Conservation (phyloP, 2,329 filamentous ascomycete genomes). For the Verticillium nonalfalfae region DNA sequence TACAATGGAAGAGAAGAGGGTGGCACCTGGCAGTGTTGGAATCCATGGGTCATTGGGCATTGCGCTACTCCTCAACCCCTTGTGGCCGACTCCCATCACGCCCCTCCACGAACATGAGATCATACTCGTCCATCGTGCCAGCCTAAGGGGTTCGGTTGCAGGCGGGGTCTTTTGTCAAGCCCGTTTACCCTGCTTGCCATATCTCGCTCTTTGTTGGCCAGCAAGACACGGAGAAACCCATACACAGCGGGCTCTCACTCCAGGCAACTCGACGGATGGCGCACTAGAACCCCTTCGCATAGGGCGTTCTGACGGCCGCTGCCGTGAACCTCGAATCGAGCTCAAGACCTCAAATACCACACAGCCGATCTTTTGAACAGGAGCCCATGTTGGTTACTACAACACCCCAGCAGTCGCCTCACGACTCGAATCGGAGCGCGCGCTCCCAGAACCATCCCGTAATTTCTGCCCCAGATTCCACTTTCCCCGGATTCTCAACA, state of each 20-base stretch:
- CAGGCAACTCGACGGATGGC: background rate
- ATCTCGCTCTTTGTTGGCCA: background rate
- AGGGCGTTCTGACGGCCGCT: background rate
- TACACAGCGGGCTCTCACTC: background rate
- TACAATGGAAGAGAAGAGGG: background rate
- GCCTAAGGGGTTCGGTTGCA: background rate
- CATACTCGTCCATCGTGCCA: background rate
- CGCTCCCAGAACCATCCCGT: background rate
- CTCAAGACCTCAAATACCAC: background rate
- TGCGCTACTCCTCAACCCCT: background rate
- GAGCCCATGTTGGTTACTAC: background rate
- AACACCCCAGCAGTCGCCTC: background rate
- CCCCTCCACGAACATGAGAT: background rate
- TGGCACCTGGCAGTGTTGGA: background rate
- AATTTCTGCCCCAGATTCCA: background rate
- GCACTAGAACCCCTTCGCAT: background rate
- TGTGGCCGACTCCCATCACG: background rate
- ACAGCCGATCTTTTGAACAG: background rate
- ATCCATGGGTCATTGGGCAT: background rate
- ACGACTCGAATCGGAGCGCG: no score
- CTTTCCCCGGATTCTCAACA: background rate
- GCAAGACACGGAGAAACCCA: background rate
- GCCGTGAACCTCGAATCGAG: background rate
- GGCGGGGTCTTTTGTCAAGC: background rate
- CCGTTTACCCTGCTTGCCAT: background rate